These are phyloP conservation scores for Penicillium cosmopolitanum DNA, from an alignment of 495 filamentous ascomycete species.

Conservation along the genomic window DNA sequence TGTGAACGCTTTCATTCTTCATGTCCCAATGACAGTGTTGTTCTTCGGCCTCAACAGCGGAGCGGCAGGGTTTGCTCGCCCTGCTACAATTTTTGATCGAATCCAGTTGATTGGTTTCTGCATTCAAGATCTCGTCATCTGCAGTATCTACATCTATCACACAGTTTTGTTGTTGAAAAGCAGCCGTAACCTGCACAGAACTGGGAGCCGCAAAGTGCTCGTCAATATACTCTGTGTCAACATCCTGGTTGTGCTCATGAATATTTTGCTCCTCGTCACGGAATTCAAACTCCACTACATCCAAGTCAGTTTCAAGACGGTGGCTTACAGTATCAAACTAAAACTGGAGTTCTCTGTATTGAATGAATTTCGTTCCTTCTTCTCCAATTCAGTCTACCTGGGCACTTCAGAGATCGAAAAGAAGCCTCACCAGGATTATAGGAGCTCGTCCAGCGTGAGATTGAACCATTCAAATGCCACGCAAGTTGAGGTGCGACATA, in stretches of 20 bases:
- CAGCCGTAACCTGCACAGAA: no score
- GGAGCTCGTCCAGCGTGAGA: no score
- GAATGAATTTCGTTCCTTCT: no score
- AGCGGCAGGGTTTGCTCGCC: slow-evolving; percentile 1
- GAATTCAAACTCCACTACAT: not conserved
- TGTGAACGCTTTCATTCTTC: slow-evolving; percentile 1
- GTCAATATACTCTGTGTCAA: not conserved
- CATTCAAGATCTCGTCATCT: slow-evolving; percentile 6
- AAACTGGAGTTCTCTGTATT: not conserved
- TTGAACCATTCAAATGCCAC: no score
- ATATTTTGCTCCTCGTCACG: not conserved
- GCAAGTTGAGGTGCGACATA: no score
- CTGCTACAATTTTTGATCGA: slow-evolving; percentile 3
- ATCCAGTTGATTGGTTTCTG: slow-evolving; percentile 5
- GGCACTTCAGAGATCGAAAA: no score
- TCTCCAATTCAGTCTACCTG: no score
- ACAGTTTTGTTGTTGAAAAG: not conserved
- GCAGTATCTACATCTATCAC: slow-evolving; percentile 7
- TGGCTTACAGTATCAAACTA: not conserved
- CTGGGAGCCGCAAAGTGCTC: not conserved
- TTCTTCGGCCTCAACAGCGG: slow-evolving; percentile 5
- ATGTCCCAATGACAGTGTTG: slow-evolving; percentile 7
- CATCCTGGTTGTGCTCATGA: not conserved
- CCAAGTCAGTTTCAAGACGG: not conserved
- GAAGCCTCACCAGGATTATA: no score